These are phyloP conservation scores for Pseudogymnoascus sp. DNA, from an alignment of 2,329 filamentous ascomycete genomes.

Conservation along the genomic window DNA sequence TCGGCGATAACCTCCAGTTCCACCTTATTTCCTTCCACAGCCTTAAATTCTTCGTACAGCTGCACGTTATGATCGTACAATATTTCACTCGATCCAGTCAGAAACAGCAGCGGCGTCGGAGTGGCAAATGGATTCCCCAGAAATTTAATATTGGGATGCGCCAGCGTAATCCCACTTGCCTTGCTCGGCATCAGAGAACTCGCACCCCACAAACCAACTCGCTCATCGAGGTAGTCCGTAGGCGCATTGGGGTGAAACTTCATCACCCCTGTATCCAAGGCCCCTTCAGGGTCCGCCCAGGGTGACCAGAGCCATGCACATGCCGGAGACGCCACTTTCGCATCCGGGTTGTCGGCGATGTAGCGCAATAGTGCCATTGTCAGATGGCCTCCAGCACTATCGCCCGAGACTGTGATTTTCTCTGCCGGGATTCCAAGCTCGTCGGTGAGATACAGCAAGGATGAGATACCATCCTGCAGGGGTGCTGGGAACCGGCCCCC, in stretches of 20 bases:
- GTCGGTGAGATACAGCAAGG: constrained; percentile 37
- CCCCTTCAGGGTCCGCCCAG: constrained; percentile 32
- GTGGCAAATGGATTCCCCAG: constrained; percentile 33
- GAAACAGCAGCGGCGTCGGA: constrained; percentile 35
- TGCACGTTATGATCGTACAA: constrained; percentile 34
- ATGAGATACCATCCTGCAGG: constrained; percentile 41
- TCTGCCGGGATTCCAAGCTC: constrained; percentile 31
- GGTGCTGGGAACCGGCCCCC: constrained; percentile 42
- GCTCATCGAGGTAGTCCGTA: constrained; percentile 35
- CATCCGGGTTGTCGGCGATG: constrained; percentile 31
- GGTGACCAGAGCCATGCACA: constrained; percentile 38
- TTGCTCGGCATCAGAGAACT: constrained; percentile 26
- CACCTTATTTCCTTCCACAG: constrained; percentile 34
- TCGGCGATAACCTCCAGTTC: constrained; percentile 34
- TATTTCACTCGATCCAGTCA: constrained; percentile 35
- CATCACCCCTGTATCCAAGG: constrained; percentile 22
- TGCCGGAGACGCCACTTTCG: constrained; percentile 30
- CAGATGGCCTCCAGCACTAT: constrained; percentile 43
- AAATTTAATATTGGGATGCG: constrained; percentile 34
- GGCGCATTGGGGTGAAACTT: constrained; percentile 16
- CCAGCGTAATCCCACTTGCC: constrained; percentile 19
- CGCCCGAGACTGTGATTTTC: constrained; percentile 39
- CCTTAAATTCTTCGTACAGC: constrained; percentile 32
- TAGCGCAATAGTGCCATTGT: constrained; percentile 40
- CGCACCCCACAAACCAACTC: constrained; percentile 38